Conservation (phyloP, 106 monocot genomes). For the Dioscorea zingiberensis region DNA sequence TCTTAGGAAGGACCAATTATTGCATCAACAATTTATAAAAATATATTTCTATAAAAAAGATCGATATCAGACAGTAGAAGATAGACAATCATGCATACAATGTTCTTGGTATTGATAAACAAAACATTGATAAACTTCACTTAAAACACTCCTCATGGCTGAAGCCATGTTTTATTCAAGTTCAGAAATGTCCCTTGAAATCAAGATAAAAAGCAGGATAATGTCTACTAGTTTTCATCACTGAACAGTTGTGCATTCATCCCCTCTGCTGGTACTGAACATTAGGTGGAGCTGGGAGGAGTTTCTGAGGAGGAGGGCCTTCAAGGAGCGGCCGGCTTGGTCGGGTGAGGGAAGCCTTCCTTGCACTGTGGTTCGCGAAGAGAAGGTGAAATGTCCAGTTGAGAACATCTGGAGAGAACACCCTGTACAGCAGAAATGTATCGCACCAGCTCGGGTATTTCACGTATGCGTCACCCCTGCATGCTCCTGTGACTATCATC, state of each 20-base stretch:
- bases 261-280: background rate
- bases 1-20: too few relatives aligned
- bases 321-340: slow-evolving; percentile 17
- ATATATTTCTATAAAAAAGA: too few relatives aligned
- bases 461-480: slow-evolving; percentile 59
- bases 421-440: slow-evolving; percentile 57
- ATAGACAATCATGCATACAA: background rate
- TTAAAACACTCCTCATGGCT: too few relatives aligned
- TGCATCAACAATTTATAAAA: too few relatives aligned
- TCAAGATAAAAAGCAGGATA: too few relatives aligned
- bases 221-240: too few relatives aligned
- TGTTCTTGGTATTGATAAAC: too few relatives aligned
- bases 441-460: slow-evolving; percentile 65
- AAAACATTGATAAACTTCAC: too few relatives aligned
- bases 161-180: too few relatives aligned
- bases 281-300: background rate
- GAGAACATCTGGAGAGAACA: slow-evolving; percentile 56
- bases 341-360: slow-evolving; percentile 11
- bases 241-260: too few relatives aligned
- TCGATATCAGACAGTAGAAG: too few relatives aligned
- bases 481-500: slow-evolving; percentile 53
- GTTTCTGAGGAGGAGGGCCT: slow-evolving; percentile 9
- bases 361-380: slow-evolving; percentile 9
- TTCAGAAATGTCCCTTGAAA: too few relatives aligned
- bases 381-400: slow-evolving; percentile 62